Evolutionary conservation across 345 rosid species (phyloP).

Genomic region (Sisymbrium irio): DNA sequence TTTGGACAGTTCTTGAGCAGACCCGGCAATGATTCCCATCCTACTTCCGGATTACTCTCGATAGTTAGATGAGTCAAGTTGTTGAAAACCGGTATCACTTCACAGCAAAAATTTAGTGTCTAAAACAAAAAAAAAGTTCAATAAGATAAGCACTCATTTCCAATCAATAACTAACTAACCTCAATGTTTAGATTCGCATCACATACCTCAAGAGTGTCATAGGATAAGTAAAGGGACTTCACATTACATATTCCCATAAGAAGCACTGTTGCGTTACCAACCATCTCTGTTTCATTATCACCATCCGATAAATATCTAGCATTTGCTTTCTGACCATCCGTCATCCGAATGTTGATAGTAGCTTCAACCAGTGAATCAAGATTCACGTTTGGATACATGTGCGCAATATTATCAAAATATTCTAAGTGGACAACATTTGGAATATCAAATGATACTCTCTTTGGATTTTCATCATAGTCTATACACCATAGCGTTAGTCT

Average conservation of each 20-base stretch:
- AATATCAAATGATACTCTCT: slow-evolving; percentile 20
- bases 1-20: slow-evolving; percentile 22
- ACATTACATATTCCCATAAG: slow-evolving; percentile 31
- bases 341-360: slow-evolving; percentile 13
- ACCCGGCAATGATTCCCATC: slow-evolving; percentile 28
- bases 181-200: background rate
- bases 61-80: slow-evolving; percentile 21
- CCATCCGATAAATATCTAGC: background rate
- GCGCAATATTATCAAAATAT: slow-evolving; percentile 18
- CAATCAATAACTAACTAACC: background rate
- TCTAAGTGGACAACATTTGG: slow-evolving; percentile 24
- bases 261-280: slow-evolving; percentile 10
- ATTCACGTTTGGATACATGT: slow-evolving; percentile 6
- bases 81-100: slow-evolving; percentile 18
- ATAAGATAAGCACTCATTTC: background rate
- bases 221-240: slow-evolving; percentile 28
- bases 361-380: slow-evolving; percentile 20
- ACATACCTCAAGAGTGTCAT: slow-evolving; percentile 26
- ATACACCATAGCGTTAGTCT: slow-evolving; percentile 14
- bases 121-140: slow-evolving; percentile 15
- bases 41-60: slow-evolving; percentile 12
- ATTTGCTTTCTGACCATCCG: slow-evolving; percentile 6
- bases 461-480: background rate
- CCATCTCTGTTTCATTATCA: slow-evolving; percentile 5
- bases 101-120: slow-evolving; percentile 17